These are phyloP conservation scores for Volvariella surrecta DNA, from an alignment of 1,284 basidiomycete genomes.

Conservation along the genomic window DNA sequence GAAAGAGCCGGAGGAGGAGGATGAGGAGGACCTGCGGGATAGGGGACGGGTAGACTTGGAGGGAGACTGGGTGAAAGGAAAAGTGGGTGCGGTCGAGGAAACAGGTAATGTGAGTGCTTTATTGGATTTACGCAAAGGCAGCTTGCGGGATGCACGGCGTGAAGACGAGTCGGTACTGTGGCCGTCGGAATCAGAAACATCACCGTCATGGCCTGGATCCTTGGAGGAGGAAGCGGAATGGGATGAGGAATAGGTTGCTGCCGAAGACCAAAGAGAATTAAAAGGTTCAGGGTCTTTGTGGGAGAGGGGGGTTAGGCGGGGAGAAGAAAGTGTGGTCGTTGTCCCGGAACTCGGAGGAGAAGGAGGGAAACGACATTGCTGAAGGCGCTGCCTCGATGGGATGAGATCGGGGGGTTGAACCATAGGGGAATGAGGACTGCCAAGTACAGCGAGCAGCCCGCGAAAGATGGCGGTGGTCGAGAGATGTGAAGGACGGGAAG, in stretches of 20 bases:
- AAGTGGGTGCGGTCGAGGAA: constrained; percentile 13
- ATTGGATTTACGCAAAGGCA: constrained; percentile 19
- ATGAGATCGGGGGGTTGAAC: neutral
- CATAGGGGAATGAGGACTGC: neutral
- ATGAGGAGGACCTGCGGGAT: constrained; percentile 36
- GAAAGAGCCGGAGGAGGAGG: constrained; percentile 24
- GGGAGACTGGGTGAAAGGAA: constrained; percentile 13
- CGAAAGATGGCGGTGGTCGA: neutral
- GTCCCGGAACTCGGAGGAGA: constrained; percentile 35
- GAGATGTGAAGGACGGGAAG: neutral
- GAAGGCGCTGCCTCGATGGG: constrained; percentile 11
- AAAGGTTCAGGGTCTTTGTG: constrained; percentile 18
- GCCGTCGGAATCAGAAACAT: constrained; percentile 28
- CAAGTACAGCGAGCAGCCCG: neutral
- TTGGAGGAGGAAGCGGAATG: constrained; percentile 15
- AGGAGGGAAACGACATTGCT: constrained; percentile 28
- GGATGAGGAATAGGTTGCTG: constrained; percentile 16
- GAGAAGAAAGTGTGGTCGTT: constrained; percentile 29
- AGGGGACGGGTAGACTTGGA: constrained; percentile 24
- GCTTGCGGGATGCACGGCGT: constrained; percentile 16
- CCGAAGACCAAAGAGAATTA: constrained; percentile 19
- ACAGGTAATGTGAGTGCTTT: constrained; percentile 31
- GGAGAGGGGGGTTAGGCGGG: constrained; percentile 21
- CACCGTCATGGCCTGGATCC: constrained; percentile 6
- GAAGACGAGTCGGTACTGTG: constrained; percentile 26